phyloP scores from a whole-genome alignment of 345 rosid genomes.

The Euclidium syriacum region DNA sequence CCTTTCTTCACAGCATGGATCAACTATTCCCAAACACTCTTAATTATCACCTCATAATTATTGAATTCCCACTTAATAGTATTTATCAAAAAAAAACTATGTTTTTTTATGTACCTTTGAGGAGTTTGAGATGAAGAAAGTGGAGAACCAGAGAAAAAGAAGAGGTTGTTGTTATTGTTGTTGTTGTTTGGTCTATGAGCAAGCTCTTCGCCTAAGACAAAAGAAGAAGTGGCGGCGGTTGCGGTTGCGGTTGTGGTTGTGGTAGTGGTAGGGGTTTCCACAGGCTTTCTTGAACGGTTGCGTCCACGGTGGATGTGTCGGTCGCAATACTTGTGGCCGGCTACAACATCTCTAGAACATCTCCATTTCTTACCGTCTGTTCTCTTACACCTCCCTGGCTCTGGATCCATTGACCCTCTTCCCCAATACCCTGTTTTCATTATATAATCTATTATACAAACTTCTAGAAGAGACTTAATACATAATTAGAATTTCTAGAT shows the following conservation, averaged over 20 bases:
- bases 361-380: slow-evolving; percentile 94
- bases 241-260: not conserved
- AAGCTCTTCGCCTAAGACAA: slow-evolving; percentile 24
- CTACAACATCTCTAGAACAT: slow-evolving; percentile 83
- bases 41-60: not conserved
- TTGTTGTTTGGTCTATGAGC: slow-evolving; percentile 13
- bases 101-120: slow-evolving; percentile 17
- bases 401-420: slow-evolving; percentile 64
- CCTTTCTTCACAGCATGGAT: slow-evolving; percentile 30
- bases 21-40: slow-evolving; percentile 8
- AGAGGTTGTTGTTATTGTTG: too few relatives aligned
- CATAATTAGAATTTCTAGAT: slow-evolving; percentile 5
- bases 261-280: slow-evolving; percentile 47
- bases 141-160: slow-evolving; percentile 20
- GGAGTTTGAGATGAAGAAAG: slow-evolving; percentile 23
- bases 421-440: slow-evolving; percentile 43
- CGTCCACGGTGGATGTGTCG: slow-evolving; percentile 99
- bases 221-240: slow-evolving; percentile 4
- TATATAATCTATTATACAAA: too few relatives aligned
- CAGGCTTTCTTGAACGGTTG: slow-evolving; percentile 99
- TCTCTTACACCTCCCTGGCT: slow-evolving; percentile 83
- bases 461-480: not conserved
- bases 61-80: too few relatives aligned
- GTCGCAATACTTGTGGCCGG: slow-evolving; percentile 85
- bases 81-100: too few relatives aligned